Conservation (phyloP, 768 basidiomycete genomes). For the Hypsizygus marmoreus region DNA sequence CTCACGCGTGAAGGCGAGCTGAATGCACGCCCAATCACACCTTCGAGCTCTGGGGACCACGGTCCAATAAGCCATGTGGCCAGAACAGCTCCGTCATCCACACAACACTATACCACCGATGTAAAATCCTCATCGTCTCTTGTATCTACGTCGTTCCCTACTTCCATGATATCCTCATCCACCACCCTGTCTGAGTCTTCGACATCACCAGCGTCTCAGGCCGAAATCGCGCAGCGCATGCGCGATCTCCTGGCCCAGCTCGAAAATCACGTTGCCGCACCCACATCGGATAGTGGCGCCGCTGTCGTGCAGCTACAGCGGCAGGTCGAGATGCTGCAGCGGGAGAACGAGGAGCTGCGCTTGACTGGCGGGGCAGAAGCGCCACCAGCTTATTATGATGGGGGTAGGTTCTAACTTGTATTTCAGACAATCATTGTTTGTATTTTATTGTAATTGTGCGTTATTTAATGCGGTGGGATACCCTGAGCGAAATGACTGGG, state of each 20-base stretch:
- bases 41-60: slow-evolving; percentile 5
- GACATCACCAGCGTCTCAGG: background rate
- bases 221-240: slow-evolving; percentile 10
- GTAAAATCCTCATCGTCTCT: slow-evolving; percentile 6
- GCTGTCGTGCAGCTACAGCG: slow-evolving; percentile 6
- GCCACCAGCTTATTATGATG: slow-evolving; percentile 11
- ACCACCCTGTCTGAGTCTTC: too few species aligned
- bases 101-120: slow-evolving; percentile 2
- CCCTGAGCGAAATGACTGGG: too few species aligned
- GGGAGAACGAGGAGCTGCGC: slow-evolving; percentile 12
- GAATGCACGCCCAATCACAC: slow-evolving; percentile 4
- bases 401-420: slow-evolving; percentile 7
- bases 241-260: slow-evolving; percentile 10
- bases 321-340: slow-evolving; percentile 10
- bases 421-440: too few species aligned
- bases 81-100: slow-evolving; percentile 2
- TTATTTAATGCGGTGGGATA: too few species aligned
- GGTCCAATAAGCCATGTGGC: background rate
- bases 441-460: too few species aligned
- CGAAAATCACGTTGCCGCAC: slow-evolving; percentile 4
- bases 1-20: slow-evolving; percentile 8
- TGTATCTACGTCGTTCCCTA: too few species aligned
- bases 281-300: background rate
- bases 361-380: background rate
- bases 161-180: background rate